These are phyloP conservation scores for Saccharomycopsis oosterbeekiorum DNA, from an alignment of 805 yeast species.

Conservation along the genomic window DNA sequence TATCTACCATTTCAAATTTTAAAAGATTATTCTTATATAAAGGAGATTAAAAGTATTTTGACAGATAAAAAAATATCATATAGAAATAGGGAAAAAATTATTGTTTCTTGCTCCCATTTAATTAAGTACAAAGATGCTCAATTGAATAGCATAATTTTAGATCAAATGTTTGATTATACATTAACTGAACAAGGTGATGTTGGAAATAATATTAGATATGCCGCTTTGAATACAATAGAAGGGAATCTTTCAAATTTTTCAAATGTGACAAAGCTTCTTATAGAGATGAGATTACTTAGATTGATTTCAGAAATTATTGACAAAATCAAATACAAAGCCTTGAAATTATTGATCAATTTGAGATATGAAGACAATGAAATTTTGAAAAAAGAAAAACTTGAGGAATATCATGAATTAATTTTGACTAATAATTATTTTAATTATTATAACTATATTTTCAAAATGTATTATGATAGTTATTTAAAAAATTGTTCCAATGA, in stretches of 20 bases:
- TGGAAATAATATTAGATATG: constrained; percentile 63
- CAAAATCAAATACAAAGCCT: constrained; percentile 36
- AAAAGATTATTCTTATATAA: constrained; percentile 19
- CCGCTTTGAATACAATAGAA: constrained; percentile 35
- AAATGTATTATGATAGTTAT: constrained; percentile 22
- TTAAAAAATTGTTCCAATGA: constrained; percentile 17
- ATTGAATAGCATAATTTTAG: constrained; percentile 21
- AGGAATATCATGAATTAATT: constrained; percentile 2
- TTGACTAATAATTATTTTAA: constrained; percentile 2
- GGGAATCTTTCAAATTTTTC: constrained; percentile 22
- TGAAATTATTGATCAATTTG: constrained; percentile 26
- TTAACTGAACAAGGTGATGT: constrained; percentile 81
- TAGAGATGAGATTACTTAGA: constrained; percentile 36
- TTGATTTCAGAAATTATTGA: constrained; percentile 58
- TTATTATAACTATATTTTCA: constrained; percentile 13
- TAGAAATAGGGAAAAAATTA: constrained; percentile 19
- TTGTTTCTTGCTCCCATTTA: background rate
- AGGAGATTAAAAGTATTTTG: constrained; percentile 24
- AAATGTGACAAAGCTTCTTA: constrained; percentile 10
- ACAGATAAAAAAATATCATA: constrained; percentile 25
- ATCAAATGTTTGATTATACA: constrained; percentile 65
- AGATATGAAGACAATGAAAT: constrained; percentile 4
- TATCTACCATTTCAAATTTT: constrained; percentile 8
- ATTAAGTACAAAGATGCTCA: background rate
- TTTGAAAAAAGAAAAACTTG: background rate